A percentile compares a stretch with the other conserved stretches of the same genome.
phyloP scores from a whole-genome alignment of 164 flowering plant species.

The Pachysandra terminalis region DNA sequence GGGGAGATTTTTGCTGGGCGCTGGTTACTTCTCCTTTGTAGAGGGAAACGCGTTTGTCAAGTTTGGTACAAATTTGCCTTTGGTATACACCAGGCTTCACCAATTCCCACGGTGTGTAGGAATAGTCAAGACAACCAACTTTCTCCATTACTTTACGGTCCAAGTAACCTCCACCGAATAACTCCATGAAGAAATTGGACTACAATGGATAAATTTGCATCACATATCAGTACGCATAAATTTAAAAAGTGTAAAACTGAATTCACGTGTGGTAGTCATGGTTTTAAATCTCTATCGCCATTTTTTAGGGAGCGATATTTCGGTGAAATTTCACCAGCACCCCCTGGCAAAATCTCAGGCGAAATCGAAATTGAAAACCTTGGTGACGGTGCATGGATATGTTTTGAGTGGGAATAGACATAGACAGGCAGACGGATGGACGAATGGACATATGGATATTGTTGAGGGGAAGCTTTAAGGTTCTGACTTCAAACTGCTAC shows the following conservation, averaged over 20 bases:
- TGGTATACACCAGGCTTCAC: slow-evolving; percentile 68
- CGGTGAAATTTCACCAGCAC: too few species aligned
- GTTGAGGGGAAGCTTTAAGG: background rate
- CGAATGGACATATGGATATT: background rate
- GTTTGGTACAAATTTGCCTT: slow-evolving; percentile 73
- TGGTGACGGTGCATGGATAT: background rate
- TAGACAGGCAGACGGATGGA: slow-evolving; percentile 17
- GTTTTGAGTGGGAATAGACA: background rate
- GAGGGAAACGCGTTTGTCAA: slow-evolving; percentile 62
- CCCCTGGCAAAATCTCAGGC: too few species aligned
- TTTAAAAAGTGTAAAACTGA: background rate
- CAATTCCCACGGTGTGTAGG: slow-evolving; percentile 77
- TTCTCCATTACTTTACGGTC: slow-evolving; percentile 77
- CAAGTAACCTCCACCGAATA: slow-evolving; percentile 71
- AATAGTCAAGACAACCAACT: slow-evolving; percentile 72
- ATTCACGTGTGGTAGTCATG: background rate
- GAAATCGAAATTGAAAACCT: too few species aligned
- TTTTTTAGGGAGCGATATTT: too few species aligned
- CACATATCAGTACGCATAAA: background rate
- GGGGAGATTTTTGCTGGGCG: slow-evolving; percentile 71
- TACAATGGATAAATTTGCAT: slow-evolving; percentile 18
- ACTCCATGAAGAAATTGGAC: slow-evolving; percentile 61
- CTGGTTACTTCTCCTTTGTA: slow-evolving; percentile 87
- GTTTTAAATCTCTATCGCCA: too few species aligned
- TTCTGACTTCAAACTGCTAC: background rate